Evolutionary conservation across 495 filamentous ascomycete species (phyloP).

Genomic region (Amorphotheca resinae): DNA sequence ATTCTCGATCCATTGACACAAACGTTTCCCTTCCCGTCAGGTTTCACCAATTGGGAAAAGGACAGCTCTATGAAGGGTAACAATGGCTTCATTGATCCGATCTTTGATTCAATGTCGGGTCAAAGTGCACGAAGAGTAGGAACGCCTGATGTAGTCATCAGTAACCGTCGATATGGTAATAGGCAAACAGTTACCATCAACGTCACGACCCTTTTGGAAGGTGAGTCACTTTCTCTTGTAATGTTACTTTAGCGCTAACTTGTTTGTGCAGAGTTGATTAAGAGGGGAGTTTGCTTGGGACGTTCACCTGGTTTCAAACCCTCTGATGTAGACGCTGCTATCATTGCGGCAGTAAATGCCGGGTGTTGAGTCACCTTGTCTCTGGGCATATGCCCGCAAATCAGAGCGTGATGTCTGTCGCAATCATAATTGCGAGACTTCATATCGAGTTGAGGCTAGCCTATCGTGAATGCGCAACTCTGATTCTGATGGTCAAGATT

Average conservation of each 20-base stretch:
- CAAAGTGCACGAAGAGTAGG: neutral
- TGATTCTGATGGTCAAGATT: too few relatives aligned
- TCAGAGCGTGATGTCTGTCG: neutral
- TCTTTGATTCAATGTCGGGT: constrained; percentile 3
- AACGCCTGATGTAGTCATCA: neutral
- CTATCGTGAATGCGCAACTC: too few relatives aligned
- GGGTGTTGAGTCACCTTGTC: neutral
- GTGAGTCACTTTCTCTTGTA: constrained; percentile 5
- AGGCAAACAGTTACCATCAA: constrained; percentile 14
- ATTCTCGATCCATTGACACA: neutral
- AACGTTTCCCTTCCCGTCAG: constrained; percentile 9
- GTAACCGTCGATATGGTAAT: neutral
- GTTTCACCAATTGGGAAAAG: constrained; percentile 3
- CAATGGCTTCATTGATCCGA: constrained; percentile 11
- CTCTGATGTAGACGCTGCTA: constrained; percentile 45
- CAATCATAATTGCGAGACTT: neutral
- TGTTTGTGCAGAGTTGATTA: constrained; percentile 31
- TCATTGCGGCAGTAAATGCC: constrained; percentile 27
- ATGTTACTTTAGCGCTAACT: neutral
- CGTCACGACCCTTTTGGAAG: constrained; percentile 12
- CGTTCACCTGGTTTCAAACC: constrained; percentile 46
- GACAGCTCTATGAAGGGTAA: neutral
- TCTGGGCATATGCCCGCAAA: neutral
- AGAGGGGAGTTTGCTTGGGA: constrained; percentile 43
- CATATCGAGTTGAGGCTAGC: neutral